Base-by-base conservation (phyloP, 768 basidiomycete species). In the Suillus subluteus region DNA sequence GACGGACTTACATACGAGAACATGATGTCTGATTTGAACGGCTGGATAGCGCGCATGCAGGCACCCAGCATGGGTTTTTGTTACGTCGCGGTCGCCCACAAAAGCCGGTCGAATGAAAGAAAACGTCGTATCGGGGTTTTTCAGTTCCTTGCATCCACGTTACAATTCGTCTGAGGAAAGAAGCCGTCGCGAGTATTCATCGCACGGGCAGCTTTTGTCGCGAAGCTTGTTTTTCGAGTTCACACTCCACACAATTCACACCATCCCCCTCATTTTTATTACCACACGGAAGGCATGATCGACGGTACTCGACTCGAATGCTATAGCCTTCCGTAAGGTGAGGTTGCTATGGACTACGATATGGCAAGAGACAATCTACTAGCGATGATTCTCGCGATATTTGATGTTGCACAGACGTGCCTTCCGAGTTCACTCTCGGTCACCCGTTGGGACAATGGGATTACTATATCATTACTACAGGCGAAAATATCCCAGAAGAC, bases 401-500 rank as follows among this genome's bases (percentile, higher is more conserved):
- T 35, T 21, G 11, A 35, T 5, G 32, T 55, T 55, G 11, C 32
- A 32, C 18, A 18, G 18, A 12, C 18, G 18, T 21, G 32, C 50
- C 18, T 32, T 35, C 30, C 18, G 18, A 12, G 12, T 12, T 21
- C 32, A 55, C 18, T 35, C 18, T 32, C 21, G 18, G 32, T 21
- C 54, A 55, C 18, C 5, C 8, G 1, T 6, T 30, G 16, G 96
- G 94, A 95, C 4, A 0, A 11, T 30, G 16, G 96, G 94, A 95
- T 76, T 88, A 90, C 63, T 98, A 99, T 74, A 94, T 95, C 7
- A 89, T 54, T 32, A 18, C 16, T 98, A 21, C 91, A 97, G 74
- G 90, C 96, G 7, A 96, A 99, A 73, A 91, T 3, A 89, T 89
- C 65, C 87, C 76, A 87, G 83, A 91, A n/a, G 90, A 91, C 18